Base-by-base conservation (phyloP, 306 rosid genomes). In the peach (Prunus persica) region DNA sequence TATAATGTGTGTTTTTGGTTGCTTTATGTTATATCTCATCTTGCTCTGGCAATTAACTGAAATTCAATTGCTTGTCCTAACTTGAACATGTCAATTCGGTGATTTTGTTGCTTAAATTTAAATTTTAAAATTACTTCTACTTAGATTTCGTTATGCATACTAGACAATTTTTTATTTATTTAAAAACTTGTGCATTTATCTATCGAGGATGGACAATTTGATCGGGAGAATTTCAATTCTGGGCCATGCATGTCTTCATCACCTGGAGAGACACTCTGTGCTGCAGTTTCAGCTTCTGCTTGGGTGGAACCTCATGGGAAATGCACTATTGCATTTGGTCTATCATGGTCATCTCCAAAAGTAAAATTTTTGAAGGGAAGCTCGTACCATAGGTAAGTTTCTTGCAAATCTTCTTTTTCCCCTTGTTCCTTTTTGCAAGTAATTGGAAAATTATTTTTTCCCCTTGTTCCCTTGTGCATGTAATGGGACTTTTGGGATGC, bases 291-390 rank as follows among this genome's bases (percentile, higher is more conserved):
- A 75, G 99, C 97, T 80, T 84, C 99, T 46, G 74, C 99, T 49
- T 95, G 97, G 97, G 99, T 95, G 61, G 99, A 95, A 87, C 97
- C 99, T 78, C 97, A 92, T 88, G 97, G 99, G 87, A 95, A 90
- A 80, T 90, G 97, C 78, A 95, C 97, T 32, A 88, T 95, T 13
- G 93, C 99, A 61, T 95, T 95, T 90, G 80, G 92, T 78, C 87
- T 95, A 55, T 93, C 97, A 66, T 95, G 99, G 99, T 85, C 99
- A 79, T 95, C 99, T 76, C 97, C 99, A 8, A 95, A 92, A 92
- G 85, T 95, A 2, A 92, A 92, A 87, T 95, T 92, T 83, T 85
- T 73, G 18, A 95, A 95, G 79, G 99, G 99, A 55, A 85, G 93
- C 86, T 81, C 97, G 50, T 95, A 89, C 74, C 83, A 78, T 72